phyloP scores from a whole-genome alignment of 768 basidiomycete genomes.

The Hebeloma cylindrosporum region DNA sequence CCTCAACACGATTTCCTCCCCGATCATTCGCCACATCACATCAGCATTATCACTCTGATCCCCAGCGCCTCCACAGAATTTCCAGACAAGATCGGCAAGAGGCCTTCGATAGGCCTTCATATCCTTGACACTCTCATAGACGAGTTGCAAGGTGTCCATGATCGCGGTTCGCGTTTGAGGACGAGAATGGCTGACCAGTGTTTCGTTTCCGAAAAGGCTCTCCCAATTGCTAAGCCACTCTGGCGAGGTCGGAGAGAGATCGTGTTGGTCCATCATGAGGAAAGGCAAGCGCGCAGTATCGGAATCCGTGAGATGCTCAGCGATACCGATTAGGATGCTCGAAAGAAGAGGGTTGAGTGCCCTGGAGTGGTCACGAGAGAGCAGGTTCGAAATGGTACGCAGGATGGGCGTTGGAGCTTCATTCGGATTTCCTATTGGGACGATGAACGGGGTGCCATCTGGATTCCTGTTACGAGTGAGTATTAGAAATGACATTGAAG shows the following conservation, averaged over 20 bases:
- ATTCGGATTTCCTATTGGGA: slow-evolving; percentile 55
- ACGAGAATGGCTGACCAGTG: slow-evolving; percentile 40
- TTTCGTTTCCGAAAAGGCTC: slow-evolving; percentile 50
- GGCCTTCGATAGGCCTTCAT: slow-evolving; percentile 63
- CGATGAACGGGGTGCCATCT: slow-evolving; percentile 31
- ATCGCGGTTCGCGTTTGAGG: slow-evolving; percentile 56
- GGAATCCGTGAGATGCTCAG: slow-evolving; percentile 66
- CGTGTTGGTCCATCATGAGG: slow-evolving; percentile 65
- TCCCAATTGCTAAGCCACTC: slow-evolving; percentile 74
- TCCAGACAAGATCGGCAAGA: slow-evolving; percentile 53
- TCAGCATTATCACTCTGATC: slow-evolving; percentile 39
- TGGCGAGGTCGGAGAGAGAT: slow-evolving; percentile 68
- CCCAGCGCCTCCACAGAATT: slow-evolving; percentile 35
- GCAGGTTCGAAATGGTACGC: slow-evolving; percentile 58
- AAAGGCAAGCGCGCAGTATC: slow-evolving; percentile 64
- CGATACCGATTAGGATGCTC: slow-evolving; percentile 60
- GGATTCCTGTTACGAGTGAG: slow-evolving; percentile 28
- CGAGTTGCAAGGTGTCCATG: slow-evolving; percentile 54
- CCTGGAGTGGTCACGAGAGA: slow-evolving; percentile 60
- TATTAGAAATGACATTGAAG: slow-evolving; percentile 1
- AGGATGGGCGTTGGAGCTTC: slow-evolving; percentile 62
- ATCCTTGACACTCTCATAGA: slow-evolving; percentile 68
- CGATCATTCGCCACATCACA: slow-evolving; percentile 58
- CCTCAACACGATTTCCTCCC: slow-evolving; percentile 65
- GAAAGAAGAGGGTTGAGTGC: slow-evolving; percentile 63